Evolutionary conservation across 1,139 yeast species (phyloP), one percentile per base, ranked within the genome.

Genomic region (Torulaspora pretoriensis): DNA sequence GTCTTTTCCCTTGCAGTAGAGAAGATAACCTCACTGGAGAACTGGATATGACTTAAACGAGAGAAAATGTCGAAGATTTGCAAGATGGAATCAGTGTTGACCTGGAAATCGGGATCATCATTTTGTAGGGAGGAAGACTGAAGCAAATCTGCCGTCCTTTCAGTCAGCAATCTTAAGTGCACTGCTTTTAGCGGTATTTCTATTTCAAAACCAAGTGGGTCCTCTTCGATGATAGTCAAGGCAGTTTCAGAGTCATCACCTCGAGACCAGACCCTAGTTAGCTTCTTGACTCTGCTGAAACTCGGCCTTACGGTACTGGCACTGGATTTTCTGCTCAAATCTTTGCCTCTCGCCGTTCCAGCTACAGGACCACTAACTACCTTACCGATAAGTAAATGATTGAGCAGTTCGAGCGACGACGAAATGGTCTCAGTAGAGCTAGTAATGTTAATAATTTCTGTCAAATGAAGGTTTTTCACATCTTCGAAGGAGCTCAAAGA

Each of bases 81-180:
- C 45, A 80, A 65, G 17, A 77, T 67, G 0, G 83, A 67, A 30
- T 75, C 73, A 4, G 61, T 51, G 31, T 75, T 61, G 2, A 59
- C 69, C 30, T 70, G 68, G 31, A 67, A 69, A 33, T 55, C 55
- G 10, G 60, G 56, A 29, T 61, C 64, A 6, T 56, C 60, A 36
- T 63, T 61, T 40, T 63, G 63, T 23, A 70, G 67, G 2, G 69
- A 60, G 3, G 86, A 80, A 1, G 85, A 86, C 54, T 80, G 86
- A 43, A 82, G 70, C 41, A 82, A 65, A 61, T 82, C 84, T 0
- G 86, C 79, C 0, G 87, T 81, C 61, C 89, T 70, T 37, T 83
- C 81, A 1, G 83, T 76, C 45, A 82, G 68, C 32, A 78, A 77
- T 46, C 81, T 71, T 46, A 81, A 63, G 53, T 80, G 80, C 6